These are phyloP conservation scores for Quercus alba DNA, from an alignment of 306 rosid genomes.

Conservation along the genomic window DNA sequence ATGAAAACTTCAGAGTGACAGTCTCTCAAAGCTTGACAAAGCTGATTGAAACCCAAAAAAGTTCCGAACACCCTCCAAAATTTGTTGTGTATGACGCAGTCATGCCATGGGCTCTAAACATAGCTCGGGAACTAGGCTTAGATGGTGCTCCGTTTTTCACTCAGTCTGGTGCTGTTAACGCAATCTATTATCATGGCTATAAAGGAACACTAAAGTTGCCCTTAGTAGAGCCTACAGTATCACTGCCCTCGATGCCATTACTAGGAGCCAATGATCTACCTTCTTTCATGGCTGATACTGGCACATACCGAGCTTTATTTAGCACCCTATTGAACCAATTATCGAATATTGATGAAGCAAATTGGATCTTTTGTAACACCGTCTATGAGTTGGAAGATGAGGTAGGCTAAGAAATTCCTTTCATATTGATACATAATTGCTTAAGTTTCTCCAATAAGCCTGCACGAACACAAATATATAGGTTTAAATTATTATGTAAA, in stretches of 20 bases:
- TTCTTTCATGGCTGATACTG: background rate
- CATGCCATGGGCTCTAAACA: conserved; percentile 27
- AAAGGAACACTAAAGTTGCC: conserved; percentile 1
- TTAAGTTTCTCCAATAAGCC: too few species aligned
- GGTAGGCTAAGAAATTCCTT: background rate
- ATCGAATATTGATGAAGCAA: conserved; percentile 3
- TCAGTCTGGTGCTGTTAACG: conserved; percentile 6
- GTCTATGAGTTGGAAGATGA: conserved; percentile 3
- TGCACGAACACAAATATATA: too few species aligned
- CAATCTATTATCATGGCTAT: conserved; percentile 5
- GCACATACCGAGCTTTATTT: background rate
- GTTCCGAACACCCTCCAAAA: background rate
- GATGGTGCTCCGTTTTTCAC: conserved; percentile 26
- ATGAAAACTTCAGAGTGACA: background rate
- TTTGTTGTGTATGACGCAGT: conserved; percentile 24
- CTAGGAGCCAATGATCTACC: conserved; percentile 1
- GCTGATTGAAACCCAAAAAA: background rate
- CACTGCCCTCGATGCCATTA: conserved; percentile 12
- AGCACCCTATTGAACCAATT: background rate
- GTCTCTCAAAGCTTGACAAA: background rate
- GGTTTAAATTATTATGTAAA: too few species aligned
- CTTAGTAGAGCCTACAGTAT: background rate
- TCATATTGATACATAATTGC: background rate
- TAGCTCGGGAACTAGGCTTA: conserved; percentile 24
- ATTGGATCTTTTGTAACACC: conserved; percentile 10